Conservation (phyloP, 768 basidiomycete genomes). For the Hysterangium stoloniferum region DNA sequence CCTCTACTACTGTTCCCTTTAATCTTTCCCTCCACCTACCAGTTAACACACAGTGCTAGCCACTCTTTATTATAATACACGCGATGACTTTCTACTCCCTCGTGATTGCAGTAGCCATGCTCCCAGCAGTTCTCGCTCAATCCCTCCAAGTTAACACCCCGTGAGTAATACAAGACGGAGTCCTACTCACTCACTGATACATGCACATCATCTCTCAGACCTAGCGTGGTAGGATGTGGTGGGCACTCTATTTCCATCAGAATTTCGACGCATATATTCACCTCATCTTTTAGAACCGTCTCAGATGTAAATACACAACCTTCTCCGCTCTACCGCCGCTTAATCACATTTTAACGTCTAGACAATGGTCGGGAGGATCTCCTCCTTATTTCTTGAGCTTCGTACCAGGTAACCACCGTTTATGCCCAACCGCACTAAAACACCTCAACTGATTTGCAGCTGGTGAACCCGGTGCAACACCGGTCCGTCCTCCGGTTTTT, state of each 20-base stretch:
- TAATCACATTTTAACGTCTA: neutral
- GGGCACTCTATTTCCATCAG: constrained; percentile 17
- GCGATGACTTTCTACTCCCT: neutral
- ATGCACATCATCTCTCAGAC: constrained; percentile 21
- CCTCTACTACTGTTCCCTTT: neutral
- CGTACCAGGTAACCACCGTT: constrained; percentile 44
- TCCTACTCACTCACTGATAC: neutral
- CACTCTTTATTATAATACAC: neutral
- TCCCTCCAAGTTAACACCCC: constrained; percentile 54
- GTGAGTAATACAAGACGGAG: constrained; percentile 48
- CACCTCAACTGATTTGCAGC: constrained; percentile 28
- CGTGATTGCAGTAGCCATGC: constrained; percentile 20
- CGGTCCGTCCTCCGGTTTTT: constrained; percentile 39
- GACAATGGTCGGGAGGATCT: constrained; percentile 41
- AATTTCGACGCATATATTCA: constrained; percentile 6
- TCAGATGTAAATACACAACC: constrained; percentile 29
- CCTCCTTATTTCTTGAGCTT: constrained; percentile 53
- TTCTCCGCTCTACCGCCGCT: neutral
- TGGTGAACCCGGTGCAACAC: constrained; percentile 40
- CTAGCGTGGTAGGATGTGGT: constrained; percentile 44
- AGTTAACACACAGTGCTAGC: too few species aligned
- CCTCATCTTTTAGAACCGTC: constrained; percentile 43
- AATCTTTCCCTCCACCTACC: neutral
- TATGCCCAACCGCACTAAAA: neutral
- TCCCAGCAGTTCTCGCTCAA: constrained; percentile 34